Conservation (phyloP, 257 asterid genomes). For the Ocimum tenuiflorum region DNA sequence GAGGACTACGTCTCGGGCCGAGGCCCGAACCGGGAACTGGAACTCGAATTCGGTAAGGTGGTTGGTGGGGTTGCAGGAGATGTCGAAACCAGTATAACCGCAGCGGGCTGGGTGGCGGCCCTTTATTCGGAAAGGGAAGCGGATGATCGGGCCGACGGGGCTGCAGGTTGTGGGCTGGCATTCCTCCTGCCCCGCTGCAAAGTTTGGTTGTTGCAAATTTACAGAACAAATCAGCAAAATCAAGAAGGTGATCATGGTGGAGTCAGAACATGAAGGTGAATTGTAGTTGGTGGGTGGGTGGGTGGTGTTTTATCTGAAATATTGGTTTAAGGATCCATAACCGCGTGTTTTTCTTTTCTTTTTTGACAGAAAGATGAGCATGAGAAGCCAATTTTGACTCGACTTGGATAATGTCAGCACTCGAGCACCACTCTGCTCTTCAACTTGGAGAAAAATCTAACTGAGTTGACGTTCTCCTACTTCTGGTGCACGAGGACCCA, state of each 20-base stretch:
- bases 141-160: constrained; percentile 40
- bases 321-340: background rate
- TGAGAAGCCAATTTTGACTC: constrained; percentile 17
- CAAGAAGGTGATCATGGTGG: constrained; percentile 15
- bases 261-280: background rate
- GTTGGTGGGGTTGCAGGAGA: constrained; percentile 41
- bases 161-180: constrained; percentile 55
- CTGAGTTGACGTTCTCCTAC: background rate
- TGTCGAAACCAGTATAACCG: constrained; percentile 53
- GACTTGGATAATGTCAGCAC: background rate
- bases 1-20: constrained; percentile 30
- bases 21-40: constrained; percentile 41
- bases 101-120: constrained; percentile 45
- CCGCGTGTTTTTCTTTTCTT: background rate
- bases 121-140: constrained; percentile 54
- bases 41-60: constrained; percentile 34
- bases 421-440: background rate
- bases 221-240: constrained; percentile 15
- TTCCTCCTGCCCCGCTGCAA: constrained; percentile 40
- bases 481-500: background rate
- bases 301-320: background rate
- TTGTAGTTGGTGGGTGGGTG: background rate
- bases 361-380: background rate
- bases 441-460: no score
- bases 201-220: constrained; percentile 9